Conservation (phyloP, 805 yeast species). For the Metschnikowia koreensis region DNA sequence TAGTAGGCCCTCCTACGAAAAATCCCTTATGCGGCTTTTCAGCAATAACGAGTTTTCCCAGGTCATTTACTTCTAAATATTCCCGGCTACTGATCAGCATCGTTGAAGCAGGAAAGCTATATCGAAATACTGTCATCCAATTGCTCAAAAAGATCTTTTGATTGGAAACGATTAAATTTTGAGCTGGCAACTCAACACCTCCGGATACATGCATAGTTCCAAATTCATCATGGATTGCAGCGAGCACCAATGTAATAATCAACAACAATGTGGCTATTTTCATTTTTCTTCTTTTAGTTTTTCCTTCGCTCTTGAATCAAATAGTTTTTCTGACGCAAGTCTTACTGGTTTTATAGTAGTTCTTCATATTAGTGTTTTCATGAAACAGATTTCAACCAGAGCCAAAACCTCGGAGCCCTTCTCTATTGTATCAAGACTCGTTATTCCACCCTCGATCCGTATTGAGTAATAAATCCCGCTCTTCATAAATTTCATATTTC, state of each 20-base stretch:
- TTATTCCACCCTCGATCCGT: too few species aligned
- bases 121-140: slow-evolving; percentile 2
- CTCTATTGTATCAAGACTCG: too few species aligned
- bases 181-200: background rate
- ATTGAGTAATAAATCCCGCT: too few species aligned
- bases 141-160: background rate
- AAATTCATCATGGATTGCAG: background rate
- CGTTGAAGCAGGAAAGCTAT: background rate
- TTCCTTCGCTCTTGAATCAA: too few species aligned
- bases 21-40: background rate
- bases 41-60: background rate
- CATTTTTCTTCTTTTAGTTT: background rate
- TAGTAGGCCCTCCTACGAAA: background rate
- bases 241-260: background rate
- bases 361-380: too few species aligned
- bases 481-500: too few species aligned
- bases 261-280: background rate
- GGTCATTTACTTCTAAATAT: background rate
- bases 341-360: too few species aligned
- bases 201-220: background rate
- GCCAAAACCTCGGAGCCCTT: too few species aligned
- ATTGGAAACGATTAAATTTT: background rate
- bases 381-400: too few species aligned
- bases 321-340: too few species aligned
- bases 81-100: background rate